Conservation (phyloP, 768 basidiomycete genomes). For the Phlebiopsis flavidoalba region DNA sequence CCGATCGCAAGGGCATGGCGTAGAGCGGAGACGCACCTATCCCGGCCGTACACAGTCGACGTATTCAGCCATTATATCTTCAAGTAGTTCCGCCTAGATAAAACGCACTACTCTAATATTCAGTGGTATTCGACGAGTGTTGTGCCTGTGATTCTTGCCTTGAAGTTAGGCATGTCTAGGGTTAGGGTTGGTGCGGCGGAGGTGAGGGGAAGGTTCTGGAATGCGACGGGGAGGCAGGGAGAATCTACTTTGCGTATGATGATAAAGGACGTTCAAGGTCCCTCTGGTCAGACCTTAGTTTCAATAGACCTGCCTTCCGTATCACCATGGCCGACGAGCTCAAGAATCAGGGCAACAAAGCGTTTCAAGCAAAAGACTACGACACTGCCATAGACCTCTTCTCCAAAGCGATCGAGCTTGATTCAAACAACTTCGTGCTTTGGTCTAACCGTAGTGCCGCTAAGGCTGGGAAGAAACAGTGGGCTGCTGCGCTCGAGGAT, state of each 20-base stretch:
- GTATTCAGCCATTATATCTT: background rate
- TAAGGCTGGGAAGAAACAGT: conserved; percentile 80
- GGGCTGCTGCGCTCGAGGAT: conserved; percentile 71
- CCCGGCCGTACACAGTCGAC: background rate
- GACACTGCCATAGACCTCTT: conserved; percentile 83
- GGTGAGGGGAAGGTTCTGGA: conserved; percentile 10
- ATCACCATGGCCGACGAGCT: conserved; percentile 38
- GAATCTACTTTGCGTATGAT: background rate
- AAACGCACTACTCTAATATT: background rate
- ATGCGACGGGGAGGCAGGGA: background rate
- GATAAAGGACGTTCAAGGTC: conserved; percentile 3
- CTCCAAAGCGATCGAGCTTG: conserved; percentile 76
- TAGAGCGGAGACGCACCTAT: too few species aligned
- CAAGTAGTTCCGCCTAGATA: background rate
- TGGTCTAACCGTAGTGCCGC: conserved; percentile 93
- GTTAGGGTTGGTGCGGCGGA: background rate
- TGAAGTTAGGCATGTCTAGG: background rate
- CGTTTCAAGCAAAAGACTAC: conserved; percentile 90
- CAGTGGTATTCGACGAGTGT: background rate
- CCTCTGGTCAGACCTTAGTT: background rate
- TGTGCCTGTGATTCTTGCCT: too few species aligned
- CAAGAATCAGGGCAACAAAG: conserved; percentile 94
- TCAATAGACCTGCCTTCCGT: background rate
- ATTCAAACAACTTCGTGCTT: conserved; percentile 81
- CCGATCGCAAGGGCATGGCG: background rate